Evolutionary conservation across 768 basidiomycete genomes (phyloP), one percentile per base, ranked within the genome.

Genomic region (Hydnomerulius pinastri): DNA sequence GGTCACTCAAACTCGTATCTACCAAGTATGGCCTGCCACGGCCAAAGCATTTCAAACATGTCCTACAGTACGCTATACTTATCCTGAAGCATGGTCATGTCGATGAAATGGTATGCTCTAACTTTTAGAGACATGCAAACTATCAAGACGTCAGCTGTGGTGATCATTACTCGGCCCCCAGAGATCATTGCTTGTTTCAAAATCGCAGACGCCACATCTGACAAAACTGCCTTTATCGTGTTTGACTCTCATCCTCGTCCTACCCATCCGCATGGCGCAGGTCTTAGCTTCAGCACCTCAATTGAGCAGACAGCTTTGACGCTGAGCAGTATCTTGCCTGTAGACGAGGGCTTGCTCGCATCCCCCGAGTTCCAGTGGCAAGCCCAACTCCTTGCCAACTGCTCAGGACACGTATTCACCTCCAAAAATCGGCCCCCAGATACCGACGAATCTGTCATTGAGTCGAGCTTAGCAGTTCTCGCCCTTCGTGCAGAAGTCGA

Each of bases 231-330:
- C 13, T 86, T 81, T 55, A 72, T 80, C 38, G 67, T 87, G 36
- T 87, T 87, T 51, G 86, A 87, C 66, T 85, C 85, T 3, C 86
- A 87, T 59, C 76, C 82, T 5, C 75, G 86, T 10, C 75, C 80
- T 1, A 74, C 72, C 17, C 78, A 86, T 55, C 80, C 85, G 0
- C 53, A 74, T 25, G 86, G 87, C 6, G 77, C 84, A 2, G 86
- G 80, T 0, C 75, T 86, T 44, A 76, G 79, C 30, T 67, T 86
- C 53, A 79, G 73, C 57, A 66, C 73, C 1, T 80, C 76, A 5
- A 48, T 79, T 6, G 71, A 75, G 18, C 63, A 55, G 4, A 70
- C 77, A 1, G 77, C 80, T 3, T 43, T 56, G 13, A 75, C 77
- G 42, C 69, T 86, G 41, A 65, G 71, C 17, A 59, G 72, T 0